A percentile compares a stretch with the other conserved stretches of the same genome.
Conservation (phyloP, 768 basidiomycete species). For the Suillus alpinus region DNA sequence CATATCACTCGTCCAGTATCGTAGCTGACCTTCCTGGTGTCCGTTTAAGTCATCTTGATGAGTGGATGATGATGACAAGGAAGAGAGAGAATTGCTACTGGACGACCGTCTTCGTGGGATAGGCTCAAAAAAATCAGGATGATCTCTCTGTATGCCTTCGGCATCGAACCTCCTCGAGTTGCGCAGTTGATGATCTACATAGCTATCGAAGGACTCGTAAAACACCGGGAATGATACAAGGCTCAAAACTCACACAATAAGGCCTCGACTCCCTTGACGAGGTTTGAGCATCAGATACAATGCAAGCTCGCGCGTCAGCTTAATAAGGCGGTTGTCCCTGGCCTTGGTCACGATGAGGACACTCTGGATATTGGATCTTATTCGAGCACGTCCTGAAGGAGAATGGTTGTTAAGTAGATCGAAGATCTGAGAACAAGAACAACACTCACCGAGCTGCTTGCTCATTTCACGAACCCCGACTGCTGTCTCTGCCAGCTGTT, state of each 20-base stretch:
- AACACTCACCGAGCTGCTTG: slow-evolving; percentile 84
- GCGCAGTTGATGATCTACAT: slow-evolving; percentile 91
- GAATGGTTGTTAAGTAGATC: slow-evolving; percentile 8
- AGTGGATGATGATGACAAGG: slow-evolving; percentile 46
- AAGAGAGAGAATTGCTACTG: slow-evolving; percentile 58
- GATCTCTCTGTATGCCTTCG: slow-evolving; percentile 76
- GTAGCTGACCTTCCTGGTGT: slow-evolving; percentile 80
- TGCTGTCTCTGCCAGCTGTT: slow-evolving; percentile 93
- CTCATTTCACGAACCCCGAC: slow-evolving; percentile 98
- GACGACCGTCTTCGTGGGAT: slow-evolving; percentile 74
- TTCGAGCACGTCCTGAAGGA: slow-evolving; percentile 78
- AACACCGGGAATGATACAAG: slow-evolving; percentile 6
- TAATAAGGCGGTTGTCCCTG: slow-evolving; percentile 93
- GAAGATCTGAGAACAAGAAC: slow-evolving; percentile 2
- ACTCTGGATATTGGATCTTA: slow-evolving; percentile 88
- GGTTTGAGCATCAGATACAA: slow-evolving; percentile 92
- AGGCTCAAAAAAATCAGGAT: slow-evolving; percentile 86
- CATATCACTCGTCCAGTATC: slow-evolving; percentile 98
- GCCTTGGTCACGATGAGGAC: slow-evolving; percentile 97
- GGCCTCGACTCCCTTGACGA: slow-evolving; percentile 65
- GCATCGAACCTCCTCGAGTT: slow-evolving; percentile 93
- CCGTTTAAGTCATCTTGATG: slow-evolving; percentile 37
- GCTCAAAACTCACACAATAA: slow-evolving; percentile 69
- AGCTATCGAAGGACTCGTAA: slow-evolving; percentile 45
- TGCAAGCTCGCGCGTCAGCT: slow-evolving; percentile 89